Base-by-base conservation (phyloP, 2,329 filamentous ascomycete species). In the Aspergillus pseudotamarii region DNA sequence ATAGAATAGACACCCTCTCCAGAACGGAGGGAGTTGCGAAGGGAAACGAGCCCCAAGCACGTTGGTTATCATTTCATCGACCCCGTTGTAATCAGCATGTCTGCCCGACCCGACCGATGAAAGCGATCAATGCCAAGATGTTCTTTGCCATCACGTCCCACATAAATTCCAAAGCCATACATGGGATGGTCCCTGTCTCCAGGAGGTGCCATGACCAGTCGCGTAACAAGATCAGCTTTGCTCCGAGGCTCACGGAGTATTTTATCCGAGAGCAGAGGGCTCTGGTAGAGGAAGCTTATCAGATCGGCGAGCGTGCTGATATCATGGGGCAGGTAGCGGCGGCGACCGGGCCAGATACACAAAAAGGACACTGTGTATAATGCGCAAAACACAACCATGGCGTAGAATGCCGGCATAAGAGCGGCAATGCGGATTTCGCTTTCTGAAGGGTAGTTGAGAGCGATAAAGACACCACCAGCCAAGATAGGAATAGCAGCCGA, bases 271-370 rank as follows among this genome's bases (percentile, higher is more conserved):
- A 92, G 81, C 21, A 96, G 81, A 28, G 90, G 89, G 50, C 89
- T 89, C 68, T 89, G 89, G 63, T 91, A 88, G 48, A 94, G 82
- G 74, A 94, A 94, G 72, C 88, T 90, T 69, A 96, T 85, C 26
- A 94, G 83, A 74, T 94, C 92, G 1, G 91, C 91, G 21, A 96
- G 83, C 54, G 86, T 92, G 64, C 84, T 86, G 46, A 91, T 88
- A 6, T 84, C 84, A 73, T 96, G 93, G 0, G 93, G 92, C 1
- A 96, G 84, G 48, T 89, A 87, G 45, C 84, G 81, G 48, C 82
- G 79, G 16, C 91, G 85, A 14, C 82, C 79, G 0, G 90, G 90
- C 69, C 91, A 79, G 61, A 92, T 79, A 6, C 86, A 77, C 48
- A 86, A 73, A 57, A 94, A 81, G 14, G 84, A 88, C n/a, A 88